Conservation (phyloP, 2,329 filamentous ascomycete genomes). For the Fusarium proliferatum region DNA sequence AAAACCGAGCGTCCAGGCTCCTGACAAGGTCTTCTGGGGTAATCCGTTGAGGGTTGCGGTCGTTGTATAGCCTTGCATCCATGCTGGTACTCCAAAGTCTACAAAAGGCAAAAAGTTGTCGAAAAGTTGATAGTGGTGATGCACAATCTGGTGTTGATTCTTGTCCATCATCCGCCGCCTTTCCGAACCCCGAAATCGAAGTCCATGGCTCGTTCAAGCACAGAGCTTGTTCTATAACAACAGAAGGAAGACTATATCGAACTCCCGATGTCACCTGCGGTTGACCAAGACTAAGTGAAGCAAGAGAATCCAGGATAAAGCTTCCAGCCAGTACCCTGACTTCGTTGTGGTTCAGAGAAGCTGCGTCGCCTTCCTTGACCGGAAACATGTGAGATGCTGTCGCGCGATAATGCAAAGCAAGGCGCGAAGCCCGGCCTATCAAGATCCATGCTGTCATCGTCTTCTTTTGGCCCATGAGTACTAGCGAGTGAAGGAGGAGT, state of each 20-base stretch:
- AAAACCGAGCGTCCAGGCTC: slow-evolving; percentile 50
- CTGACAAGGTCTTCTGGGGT: slow-evolving; percentile 48
- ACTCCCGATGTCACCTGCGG: slow-evolving; percentile 38
- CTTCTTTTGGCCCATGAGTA: slow-evolving; percentile 70
- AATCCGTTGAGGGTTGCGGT: slow-evolving; percentile 16
- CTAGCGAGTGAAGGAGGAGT: slow-evolving; percentile 68
- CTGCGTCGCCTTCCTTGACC: slow-evolving; percentile 21
- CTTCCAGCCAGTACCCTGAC: slow-evolving; percentile 61
- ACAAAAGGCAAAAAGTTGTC: slow-evolving; percentile 55
- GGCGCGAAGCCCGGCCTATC: slow-evolving; percentile 69
- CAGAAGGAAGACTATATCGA: slow-evolving; percentile 30
- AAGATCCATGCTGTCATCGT: slow-evolving; percentile 71
- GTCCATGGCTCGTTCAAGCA: slow-evolving; percentile 35
- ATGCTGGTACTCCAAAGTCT: slow-evolving; percentile 48
- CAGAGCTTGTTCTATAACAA: slow-evolving; percentile 19
- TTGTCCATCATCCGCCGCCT: neutral
- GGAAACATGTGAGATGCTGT: slow-evolving; percentile 35
- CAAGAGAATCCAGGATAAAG: slow-evolving; percentile 70
- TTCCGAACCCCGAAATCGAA: slow-evolving; percentile 37
- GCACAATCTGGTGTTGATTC: slow-evolving; percentile 25
- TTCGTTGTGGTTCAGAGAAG: slow-evolving; percentile 24
- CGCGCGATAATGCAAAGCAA: slow-evolving; percentile 49
- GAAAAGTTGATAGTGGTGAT: slow-evolving; percentile 56
- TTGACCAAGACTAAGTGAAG: slow-evolving; percentile 62
- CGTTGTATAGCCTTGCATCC: slow-evolving; percentile 31